Conservation (phyloP, 306 rosid species). For the Parietaria judaica region DNA sequence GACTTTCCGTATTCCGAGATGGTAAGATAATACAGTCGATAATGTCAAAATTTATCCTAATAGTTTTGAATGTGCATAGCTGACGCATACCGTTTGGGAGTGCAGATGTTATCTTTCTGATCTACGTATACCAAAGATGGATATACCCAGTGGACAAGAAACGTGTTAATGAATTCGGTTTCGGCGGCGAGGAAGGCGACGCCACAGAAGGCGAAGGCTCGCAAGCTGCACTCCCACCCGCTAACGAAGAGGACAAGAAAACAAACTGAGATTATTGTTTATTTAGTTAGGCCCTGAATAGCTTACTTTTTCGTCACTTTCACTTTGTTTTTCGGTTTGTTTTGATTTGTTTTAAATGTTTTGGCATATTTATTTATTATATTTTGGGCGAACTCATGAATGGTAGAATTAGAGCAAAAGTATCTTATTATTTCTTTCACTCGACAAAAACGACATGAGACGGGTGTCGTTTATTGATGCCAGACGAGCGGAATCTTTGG, state of each 20-base stretch:
- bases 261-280: conserved; percentile 43
- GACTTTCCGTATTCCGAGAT: conserved; percentile 97
- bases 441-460: too few species aligned
- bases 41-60: neutral
- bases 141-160: conserved; percentile 84
- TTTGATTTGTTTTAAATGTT: too few species aligned
- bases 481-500: too few species aligned
- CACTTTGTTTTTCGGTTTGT: too few species aligned
- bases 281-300: too few species aligned
- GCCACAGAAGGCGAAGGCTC: neutral
- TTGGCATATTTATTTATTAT: too few species aligned
- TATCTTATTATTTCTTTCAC: too few species aligned
- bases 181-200: conserved; percentile 66
- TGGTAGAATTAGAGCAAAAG: too few species aligned
- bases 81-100: neutral
- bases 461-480: too few species aligned
- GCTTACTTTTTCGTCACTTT: too few species aligned
- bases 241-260: conserved; percentile 80
- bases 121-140: conserved; percentile 86
- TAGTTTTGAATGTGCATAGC: neutral
- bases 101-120: conserved; percentile 90
- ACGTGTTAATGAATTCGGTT: conserved; percentile 92
- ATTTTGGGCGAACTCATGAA: too few species aligned
- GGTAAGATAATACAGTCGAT: conserved; percentile 39
- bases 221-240: conserved; percentile 12